Percentiles rank a stretch among this genome's conserved stretches.
Evolutionary conservation across 148 eudicot species (phyloP).

Genomic region (Selenicereus undatus): DNA sequence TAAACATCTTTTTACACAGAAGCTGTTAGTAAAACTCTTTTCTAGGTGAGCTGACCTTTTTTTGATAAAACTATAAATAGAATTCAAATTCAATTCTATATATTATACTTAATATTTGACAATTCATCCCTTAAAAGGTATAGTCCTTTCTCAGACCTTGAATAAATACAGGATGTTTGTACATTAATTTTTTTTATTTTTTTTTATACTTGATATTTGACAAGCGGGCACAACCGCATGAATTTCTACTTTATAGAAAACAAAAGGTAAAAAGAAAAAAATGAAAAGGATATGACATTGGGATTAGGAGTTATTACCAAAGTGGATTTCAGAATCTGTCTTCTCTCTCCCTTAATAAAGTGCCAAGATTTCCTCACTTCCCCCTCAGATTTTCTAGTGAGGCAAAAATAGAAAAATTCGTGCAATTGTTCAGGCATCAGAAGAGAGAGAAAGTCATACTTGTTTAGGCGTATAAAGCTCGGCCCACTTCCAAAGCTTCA

Average conservation of each 20-base stretch:
- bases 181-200: no score
- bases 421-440: neutral
- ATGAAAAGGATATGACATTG: neutral
- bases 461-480: slow-evolving; percentile 6
- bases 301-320: slow-evolving; percentile 31
- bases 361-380: slow-evolving; percentile 23
- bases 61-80: no score
- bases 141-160: no score
- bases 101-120: no score
- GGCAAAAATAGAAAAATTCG: neutral
- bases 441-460: slow-evolving; percentile 3
- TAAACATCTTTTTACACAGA: no score
- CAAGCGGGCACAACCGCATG: no score
- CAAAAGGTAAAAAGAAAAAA: neutral
- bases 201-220: no score
- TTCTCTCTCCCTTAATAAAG: slow-evolving; percentile 29
- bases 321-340: slow-evolving; percentile 39
- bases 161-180: no score
- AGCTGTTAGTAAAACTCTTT: no score
- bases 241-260: neutral
- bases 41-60: no score
- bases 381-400: slow-evolving; percentile 4
- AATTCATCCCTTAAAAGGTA: no score
- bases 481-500: slow-evolving; percentile 22
- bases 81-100: no score